phyloP scores from a whole-genome alignment of 176 grass and related monocot species.

The Eremochloa ophiuroides region DNA sequence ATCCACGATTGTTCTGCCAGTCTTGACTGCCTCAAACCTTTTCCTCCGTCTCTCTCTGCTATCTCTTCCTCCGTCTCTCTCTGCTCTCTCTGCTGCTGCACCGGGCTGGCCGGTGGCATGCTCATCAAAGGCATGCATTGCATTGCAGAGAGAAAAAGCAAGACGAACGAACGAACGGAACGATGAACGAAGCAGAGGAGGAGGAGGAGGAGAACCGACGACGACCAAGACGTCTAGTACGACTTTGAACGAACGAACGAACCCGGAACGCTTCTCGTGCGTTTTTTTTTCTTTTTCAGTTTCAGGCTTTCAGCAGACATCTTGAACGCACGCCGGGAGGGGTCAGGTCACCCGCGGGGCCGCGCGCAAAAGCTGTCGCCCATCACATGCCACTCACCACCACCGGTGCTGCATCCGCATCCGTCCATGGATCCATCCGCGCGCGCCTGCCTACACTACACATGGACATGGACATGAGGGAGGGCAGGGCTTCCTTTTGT shows the following conservation, averaged over 20 bases:
- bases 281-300: neutral
- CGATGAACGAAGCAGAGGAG: too few relatives aligned
- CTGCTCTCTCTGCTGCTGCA: neutral
- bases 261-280: neutral
- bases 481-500: constrained; percentile 35
- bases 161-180: neutral
- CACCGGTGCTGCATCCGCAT: neutral
- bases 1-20: constrained; percentile 21
- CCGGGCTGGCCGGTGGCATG: neutral
- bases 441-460: neutral
- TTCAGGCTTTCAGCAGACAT: constrained; percentile 18
- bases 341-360: neutral
- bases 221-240: neutral
- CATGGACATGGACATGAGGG: neutral
- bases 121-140: neutral
- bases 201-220: neutral
- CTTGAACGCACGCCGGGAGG: constrained; percentile 20
- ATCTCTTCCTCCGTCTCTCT: neutral
- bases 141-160: neutral
- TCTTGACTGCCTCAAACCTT: neutral
- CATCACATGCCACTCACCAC: constrained; percentile 51
- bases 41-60: neutral
- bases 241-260: constrained; percentile 30
- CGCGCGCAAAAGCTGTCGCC: constrained; percentile 36
- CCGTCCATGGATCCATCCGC: constrained; percentile 1